phyloP scores from a whole-genome alignment of 306 rosid species.

The Fragaria iinumae region DNA sequence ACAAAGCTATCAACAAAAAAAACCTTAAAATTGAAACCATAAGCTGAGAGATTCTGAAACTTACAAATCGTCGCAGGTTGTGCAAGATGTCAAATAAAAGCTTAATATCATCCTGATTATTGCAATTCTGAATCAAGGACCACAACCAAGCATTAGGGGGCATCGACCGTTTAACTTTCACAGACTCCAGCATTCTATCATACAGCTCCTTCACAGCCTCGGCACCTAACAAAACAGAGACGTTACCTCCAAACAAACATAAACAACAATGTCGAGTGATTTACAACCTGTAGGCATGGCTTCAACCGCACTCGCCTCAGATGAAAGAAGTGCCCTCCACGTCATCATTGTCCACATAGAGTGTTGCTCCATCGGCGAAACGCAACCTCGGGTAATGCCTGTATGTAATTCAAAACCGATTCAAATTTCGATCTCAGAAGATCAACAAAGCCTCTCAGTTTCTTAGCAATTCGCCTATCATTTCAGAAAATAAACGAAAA shows the following conservation, averaged over 20 bases:
- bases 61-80: constrained; percentile 80
- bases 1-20: constrained; percentile 16
- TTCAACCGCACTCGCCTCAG: constrained; percentile 37
- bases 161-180: constrained; percentile 63
- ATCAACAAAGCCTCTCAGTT: neutral
- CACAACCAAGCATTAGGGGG: constrained; percentile 95
- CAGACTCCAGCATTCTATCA: constrained; percentile 73
- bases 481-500: neutral
- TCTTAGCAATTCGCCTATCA: neutral
- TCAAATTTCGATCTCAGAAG: neutral
- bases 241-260: constrained; percentile 19
- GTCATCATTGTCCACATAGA: constrained; percentile 27
- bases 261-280: constrained; percentile 13
- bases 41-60: constrained; percentile 32
- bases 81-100: constrained; percentile 72
- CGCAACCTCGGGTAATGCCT: constrained; percentile 38
- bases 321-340: constrained; percentile 48
- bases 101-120: constrained; percentile 57
- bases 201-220: constrained; percentile 74
- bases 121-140: constrained; percentile 77
- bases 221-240: constrained; percentile 35
- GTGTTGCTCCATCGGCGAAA: constrained; percentile 25
- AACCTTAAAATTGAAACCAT: constrained; percentile 8
- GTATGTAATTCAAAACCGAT: constrained; percentile 6
- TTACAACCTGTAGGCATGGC: constrained; percentile 55